Percentiles rank a stretch among this genome's conserved stretches.
These are phyloP conservation scores for Aspergillus nanangensis DNA, from an alignment of 495 filamentous ascomycete species.

Conservation along the genomic window DNA sequence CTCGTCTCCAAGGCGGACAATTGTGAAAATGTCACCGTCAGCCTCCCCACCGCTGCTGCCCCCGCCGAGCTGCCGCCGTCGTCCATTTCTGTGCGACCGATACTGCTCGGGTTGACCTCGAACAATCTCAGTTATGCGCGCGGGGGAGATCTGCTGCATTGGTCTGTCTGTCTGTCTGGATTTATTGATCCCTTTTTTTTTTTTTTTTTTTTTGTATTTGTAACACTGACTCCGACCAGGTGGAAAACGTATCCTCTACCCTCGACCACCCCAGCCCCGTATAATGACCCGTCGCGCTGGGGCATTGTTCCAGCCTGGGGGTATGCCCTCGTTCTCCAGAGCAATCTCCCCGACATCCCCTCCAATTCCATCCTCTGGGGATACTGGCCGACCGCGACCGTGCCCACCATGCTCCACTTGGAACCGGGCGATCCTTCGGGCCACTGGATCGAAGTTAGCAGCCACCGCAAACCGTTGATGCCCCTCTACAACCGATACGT, in stretches of 20 bases:
- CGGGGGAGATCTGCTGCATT: constrained; percentile 39
- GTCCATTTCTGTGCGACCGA: constrained; percentile 40
- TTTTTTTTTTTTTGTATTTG: no score
- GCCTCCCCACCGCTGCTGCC: background rate
- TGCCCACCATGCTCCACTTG: constrained; percentile 22
- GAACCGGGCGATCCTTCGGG: constrained; percentile 14
- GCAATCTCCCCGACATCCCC: constrained; percentile 28
- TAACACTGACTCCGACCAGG: no score
- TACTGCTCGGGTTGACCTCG: constrained; percentile 43
- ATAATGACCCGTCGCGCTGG: constrained; percentile 43
- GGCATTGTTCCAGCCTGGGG: constrained; percentile 56
- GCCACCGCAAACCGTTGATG: constrained; percentile 39
- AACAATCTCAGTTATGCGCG: constrained; percentile 55
- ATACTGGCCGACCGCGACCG: constrained; percentile 30
- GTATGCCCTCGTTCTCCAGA: constrained; percentile 46
- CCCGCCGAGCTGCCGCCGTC: constrained; percentile 9
- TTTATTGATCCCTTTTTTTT: no score
- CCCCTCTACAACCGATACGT: constrained; percentile 51
- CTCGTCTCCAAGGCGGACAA: constrained; percentile 23
- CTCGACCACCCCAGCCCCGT: constrained; percentile 40
- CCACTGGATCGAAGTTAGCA: constrained; percentile 37
- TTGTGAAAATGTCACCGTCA: constrained; percentile 14
- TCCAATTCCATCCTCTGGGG: constrained; percentile 27
- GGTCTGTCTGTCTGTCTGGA: no score
- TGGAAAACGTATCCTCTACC: constrained; percentile 38